Conservation (phyloP, 2,329 filamentous ascomycete genomes). For the Paracoccidioides brasiliensis region DNA sequence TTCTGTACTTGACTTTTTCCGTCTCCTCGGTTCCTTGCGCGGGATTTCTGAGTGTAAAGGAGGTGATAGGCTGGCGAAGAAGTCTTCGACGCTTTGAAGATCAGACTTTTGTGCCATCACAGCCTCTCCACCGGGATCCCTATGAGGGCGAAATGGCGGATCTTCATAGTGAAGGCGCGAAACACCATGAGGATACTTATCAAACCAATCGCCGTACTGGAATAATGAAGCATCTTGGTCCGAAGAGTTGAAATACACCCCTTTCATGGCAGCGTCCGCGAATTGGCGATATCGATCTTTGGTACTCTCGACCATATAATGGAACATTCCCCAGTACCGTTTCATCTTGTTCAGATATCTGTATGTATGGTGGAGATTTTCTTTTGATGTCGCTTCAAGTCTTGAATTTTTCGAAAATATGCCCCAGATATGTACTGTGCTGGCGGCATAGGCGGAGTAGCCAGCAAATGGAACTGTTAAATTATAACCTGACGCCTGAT, state of each 20-base stretch:
- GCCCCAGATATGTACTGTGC: constrained; percentile 85
- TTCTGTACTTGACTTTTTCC: constrained; percentile 9
- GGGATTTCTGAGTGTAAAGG: constrained; percentile 35
- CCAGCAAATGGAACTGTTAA: constrained; percentile 86
- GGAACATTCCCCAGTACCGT: constrained; percentile 96
- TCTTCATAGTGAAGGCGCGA: constrained; percentile 74
- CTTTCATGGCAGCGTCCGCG: constrained; percentile 64
- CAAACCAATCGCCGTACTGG: constrained; percentile 97
- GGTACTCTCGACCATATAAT: constrained; percentile 87
- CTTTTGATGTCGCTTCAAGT: constrained; percentile 65
- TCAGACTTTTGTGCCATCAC: constrained; percentile 80
- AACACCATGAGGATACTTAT: constrained; percentile 84
- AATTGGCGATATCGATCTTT: constrained; percentile 78
- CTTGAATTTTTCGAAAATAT: constrained; percentile 74
- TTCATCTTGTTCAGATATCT: constrained; percentile 91
- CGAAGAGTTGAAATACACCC: constrained; percentile 31
- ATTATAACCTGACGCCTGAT: constrained; percentile 64
- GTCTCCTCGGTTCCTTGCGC: constrained; percentile 38
- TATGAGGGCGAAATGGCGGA: constrained; percentile 51
- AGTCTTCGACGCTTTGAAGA: constrained; percentile 88
- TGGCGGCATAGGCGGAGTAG: constrained; percentile 86
- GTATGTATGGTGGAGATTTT: constrained; percentile 75
- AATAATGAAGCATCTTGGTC: constrained; percentile 53
- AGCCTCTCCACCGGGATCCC: constrained; percentile 71
- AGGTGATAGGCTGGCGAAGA: constrained; percentile 69